Base-by-base conservation (phyloP, 2,329 filamentous ascomycete species). In the Aspergillus sp. region DNA sequence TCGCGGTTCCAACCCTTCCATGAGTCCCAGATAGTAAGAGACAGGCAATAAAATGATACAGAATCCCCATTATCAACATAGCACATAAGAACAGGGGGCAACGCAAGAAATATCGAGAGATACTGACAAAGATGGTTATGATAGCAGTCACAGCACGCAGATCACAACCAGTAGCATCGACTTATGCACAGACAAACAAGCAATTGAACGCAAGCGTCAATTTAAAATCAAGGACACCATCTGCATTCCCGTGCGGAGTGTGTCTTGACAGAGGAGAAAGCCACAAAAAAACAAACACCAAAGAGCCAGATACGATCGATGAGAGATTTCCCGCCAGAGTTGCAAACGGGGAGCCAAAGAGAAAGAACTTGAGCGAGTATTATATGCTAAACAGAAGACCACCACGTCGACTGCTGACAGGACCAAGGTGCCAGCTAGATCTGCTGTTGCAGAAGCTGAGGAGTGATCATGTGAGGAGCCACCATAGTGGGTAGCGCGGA, bases 401-500 rank as follows among this genome's bases (percentile, higher is more conserved):
- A 14, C 35, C 35, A 17, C n/a, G 16, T 24, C 7, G 40, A 13
- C 19, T 4, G 16, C n/a, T 10, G 40, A 22, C 19, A 24, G 7
- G 14, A 5, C 19, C 6, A 42, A 4, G 16, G 5, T n/a, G 17
- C 20, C 36, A 30, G 53, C 68, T 62, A 75, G 33, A 75, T 72
- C 3, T 72, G 72, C 57, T 75, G 73, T 52, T 74, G 72, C 42
- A 75, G 57, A 45, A 74, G 67, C 50, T 75, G 73, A 44, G 73
- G 70, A 11, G 71, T 65, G 45, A 75, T 72, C 71, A 75, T 73
- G 46, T 75, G 73, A 26, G 73, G 55, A 17, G 66, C 63, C 36
- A 71, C 63, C 68, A 75, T 73, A n/a, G 62, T 65, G 7, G 69
- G 62, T 60, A 74, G 67, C n/a, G 67, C 62, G n/a, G 71, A 64